A percentile compares a stretch with the other conserved stretches of the same genome.
Evolutionary conservation across 352 stramenopile species (phyloP).

Genomic region (Globisporangium nunn): DNA sequence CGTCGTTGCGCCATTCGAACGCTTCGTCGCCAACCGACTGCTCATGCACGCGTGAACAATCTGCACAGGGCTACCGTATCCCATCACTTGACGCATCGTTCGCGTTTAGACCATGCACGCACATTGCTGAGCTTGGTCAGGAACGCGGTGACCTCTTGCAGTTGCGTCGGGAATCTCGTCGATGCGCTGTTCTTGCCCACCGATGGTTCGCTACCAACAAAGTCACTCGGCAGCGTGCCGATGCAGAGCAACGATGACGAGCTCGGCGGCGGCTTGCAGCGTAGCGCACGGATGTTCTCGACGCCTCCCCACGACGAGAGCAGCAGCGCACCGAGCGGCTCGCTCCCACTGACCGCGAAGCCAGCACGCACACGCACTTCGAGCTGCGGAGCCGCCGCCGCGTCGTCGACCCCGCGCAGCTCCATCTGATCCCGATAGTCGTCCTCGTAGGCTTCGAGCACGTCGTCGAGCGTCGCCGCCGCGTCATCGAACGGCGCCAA

Average conservation of each 20-base stretch:
- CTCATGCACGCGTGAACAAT: neutral
- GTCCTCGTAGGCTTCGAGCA: slow-evolving; percentile 12
- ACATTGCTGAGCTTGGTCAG: slow-evolving; percentile 9
- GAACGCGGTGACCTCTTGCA: slow-evolving; percentile 5
- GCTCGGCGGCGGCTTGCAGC: slow-evolving; percentile 7
- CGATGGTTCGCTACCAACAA: neutral
- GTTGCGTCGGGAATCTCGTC: slow-evolving; percentile 1
- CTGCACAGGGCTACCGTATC: too few species aligned
- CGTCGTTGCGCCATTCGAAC: neutral
- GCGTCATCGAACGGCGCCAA: neutral
- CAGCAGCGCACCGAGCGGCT: neutral
- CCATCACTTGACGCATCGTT: too few species aligned
- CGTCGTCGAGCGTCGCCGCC: slow-evolving; percentile 3
- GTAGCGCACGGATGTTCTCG: slow-evolving; percentile 12
- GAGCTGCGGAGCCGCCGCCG: slow-evolving; percentile 4
- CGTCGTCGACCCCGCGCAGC: slow-evolving; percentile 2
- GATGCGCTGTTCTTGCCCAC: neutral
- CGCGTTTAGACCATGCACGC: neutral
- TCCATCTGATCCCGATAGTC: slow-evolving; percentile 10
- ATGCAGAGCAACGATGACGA: slow-evolving; percentile 11
- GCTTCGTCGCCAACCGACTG: slow-evolving; percentile 1
- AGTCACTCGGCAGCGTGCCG: neutral
- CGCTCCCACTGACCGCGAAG: slow-evolving; percentile 1
- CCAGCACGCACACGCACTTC: slow-evolving; percentile 5
- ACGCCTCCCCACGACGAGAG: slow-evolving; percentile 14